Evolutionary conservation across 2,329 filamentous ascomycete genomes (phyloP), one percentile per base, ranked within the genome.

Genomic region (Berkeleyomyces basicola): DNA sequence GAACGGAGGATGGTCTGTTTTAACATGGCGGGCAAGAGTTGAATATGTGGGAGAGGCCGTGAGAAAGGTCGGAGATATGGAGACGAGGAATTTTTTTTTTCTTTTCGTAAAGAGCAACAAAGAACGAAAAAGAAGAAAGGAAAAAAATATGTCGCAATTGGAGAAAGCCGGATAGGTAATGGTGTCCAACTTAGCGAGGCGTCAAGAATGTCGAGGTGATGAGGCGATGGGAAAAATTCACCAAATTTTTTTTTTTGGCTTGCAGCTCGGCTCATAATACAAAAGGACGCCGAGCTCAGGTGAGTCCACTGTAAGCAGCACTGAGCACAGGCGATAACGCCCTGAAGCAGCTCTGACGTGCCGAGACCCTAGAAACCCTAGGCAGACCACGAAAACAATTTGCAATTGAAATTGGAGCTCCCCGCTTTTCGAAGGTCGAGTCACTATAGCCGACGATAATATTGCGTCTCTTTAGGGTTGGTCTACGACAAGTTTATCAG

Each of bases 1-100:
- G 64, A 60, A 37, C 61, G 61, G 51, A 61, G 4, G 58, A 63
- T 59, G 61, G 58, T 42, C 9, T 63, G 51, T 61, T 44, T 59
- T 57, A 65, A 63, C 64, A 65, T 65, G 31, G 42, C 33, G 43
- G 55, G 16, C 14, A 40, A 7, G 16, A 31, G 37, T 59, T 23
- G 49, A 2, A 10, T 2, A 3, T 53, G 55, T 59, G 10, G n/a
- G 23, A 10, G 43, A 51, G 11, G 53, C 16, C 55, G 46, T 44
- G 43, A 37, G 5, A 39, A 33, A 11, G 31, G 23, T 31, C 23
- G 44, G 31, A 11, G 14, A 42, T n/a, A 33, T 10, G 46, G 37
- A 33, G 44, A 42, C 36, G 37, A 33, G 39, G 42, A 36, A 42
- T 55, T 47, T 47, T 14, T 47, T 14, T 47, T 14, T 47, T 11